Evolutionary conservation across 805 yeast species (phyloP).

Genomic region (Myxozyma nipponensis): DNA sequence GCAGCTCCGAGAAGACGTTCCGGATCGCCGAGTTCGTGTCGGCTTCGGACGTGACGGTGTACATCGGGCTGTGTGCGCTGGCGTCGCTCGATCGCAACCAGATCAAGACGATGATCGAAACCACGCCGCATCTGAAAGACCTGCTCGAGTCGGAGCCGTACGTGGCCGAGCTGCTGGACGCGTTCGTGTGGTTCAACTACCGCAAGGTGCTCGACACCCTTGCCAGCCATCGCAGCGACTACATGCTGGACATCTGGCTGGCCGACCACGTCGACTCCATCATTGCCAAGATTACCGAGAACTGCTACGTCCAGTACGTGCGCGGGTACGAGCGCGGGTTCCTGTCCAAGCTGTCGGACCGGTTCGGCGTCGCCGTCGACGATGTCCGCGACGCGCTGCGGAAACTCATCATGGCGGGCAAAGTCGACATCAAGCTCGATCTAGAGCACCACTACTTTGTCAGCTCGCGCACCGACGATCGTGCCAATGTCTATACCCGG

Average conservation of each 20-base stretch:
- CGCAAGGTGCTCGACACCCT: constrained; percentile 7
- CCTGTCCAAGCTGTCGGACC: constrained; percentile 15
- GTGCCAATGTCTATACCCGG: constrained; percentile 15
- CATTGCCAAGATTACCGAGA: constrained; percentile 18
- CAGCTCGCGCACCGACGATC: constrained; percentile 13
- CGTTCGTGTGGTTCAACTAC: constrained; percentile 21
- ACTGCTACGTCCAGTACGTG: constrained; percentile 26
- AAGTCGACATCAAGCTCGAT: constrained; percentile 17
- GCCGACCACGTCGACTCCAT: constrained; percentile 15
- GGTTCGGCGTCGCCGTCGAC: constrained; percentile 16
- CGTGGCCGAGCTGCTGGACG: constrained; percentile 18
- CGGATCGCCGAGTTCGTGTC: constrained; percentile 16
- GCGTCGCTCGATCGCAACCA: constrained; percentile 18
- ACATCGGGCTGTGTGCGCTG: constrained; percentile 19
- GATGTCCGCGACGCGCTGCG: constrained; percentile 13
- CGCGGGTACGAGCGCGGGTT: constrained; percentile 22
- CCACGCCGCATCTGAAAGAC: constrained; percentile 16
- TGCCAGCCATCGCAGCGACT: constrained; percentile 14
- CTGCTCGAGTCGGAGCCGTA: constrained; percentile 20
- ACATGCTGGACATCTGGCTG: constrained; percentile 23
- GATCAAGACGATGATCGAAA: constrained; percentile 12
- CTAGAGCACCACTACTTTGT: constrained; percentile 19
- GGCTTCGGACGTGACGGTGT: constrained; percentile 15
- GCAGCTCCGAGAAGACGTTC: neutral
- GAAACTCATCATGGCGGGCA: constrained; percentile 10